Evolutionary conservation across 257 asterid genomes (phyloP).

Genomic region (Voacanga thouarsii): DNA sequence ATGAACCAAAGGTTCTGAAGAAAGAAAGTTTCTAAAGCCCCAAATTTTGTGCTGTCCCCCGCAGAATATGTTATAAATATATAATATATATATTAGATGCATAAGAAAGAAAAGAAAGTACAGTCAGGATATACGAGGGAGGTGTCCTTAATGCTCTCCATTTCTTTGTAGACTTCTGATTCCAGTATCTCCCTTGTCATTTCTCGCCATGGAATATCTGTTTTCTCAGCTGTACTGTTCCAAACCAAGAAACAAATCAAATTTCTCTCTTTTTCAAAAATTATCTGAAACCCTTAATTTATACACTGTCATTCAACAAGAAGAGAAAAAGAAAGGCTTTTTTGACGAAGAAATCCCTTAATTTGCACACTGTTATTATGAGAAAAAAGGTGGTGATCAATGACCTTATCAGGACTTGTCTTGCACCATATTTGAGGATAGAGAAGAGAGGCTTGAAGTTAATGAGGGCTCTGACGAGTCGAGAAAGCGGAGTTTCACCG

Average conservation of each 20-base stretch:
- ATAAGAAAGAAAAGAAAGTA: slow-evolving; percentile 30
- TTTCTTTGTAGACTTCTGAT: slow-evolving; percentile 76
- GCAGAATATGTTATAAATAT: background rate
- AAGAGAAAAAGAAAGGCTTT: background rate
- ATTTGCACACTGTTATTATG: background rate
- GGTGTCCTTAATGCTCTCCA: slow-evolving; percentile 56
- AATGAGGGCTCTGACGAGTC: slow-evolving; percentile 73
- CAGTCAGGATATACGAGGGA: slow-evolving; percentile 86
- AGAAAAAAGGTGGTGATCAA: background rate
- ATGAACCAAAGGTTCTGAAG: background rate
- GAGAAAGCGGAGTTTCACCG: slow-evolving; percentile 82
- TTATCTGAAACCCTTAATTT: too few relatives aligned
- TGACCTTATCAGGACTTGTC: slow-evolving; percentile 84
- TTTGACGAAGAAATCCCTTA: background rate
- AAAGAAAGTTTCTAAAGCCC: background rate
- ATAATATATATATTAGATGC: background rate
- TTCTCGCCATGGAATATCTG: slow-evolving; percentile 86
- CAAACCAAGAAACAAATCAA: slow-evolving; percentile 16
- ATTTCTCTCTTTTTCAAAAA: background rate
- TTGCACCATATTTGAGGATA: slow-evolving; percentile 75
- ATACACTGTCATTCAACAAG: background rate
- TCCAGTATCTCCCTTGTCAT: slow-evolving; percentile 81
- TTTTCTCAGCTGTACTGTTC: slow-evolving; percentile 94
- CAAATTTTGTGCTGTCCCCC: background rate
- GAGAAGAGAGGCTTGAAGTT: slow-evolving; percentile 78